A percentile compares a stretch with the other conserved stretches of the same genome.
Evolutionary conservation across 371 early-diverging fungal species (phyloP).

Genomic region (Actinomortierella ambigua): DNA sequence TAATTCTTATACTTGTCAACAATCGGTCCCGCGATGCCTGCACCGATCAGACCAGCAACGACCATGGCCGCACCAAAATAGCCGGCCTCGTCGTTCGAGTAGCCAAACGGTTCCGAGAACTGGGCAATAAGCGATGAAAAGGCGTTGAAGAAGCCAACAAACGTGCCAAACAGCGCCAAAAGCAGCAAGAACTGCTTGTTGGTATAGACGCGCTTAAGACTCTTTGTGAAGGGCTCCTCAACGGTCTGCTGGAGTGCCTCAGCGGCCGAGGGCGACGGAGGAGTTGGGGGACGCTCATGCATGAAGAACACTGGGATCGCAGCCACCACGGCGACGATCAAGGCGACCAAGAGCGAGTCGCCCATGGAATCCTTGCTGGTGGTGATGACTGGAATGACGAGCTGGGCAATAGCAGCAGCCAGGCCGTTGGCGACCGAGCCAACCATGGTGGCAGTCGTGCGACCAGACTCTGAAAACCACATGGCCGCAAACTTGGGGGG

Average conservation of each 20-base stretch:
- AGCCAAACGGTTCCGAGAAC: slow-evolving; percentile 69
- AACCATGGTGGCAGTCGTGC: slow-evolving; percentile 69
- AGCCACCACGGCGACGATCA: slow-evolving; percentile 51
- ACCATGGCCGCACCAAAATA: slow-evolving; percentile 61
- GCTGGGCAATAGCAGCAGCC: slow-evolving; percentile 62
- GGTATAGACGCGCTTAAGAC: slow-evolving; percentile 51
- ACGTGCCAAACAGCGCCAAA: slow-evolving; percentile 56
- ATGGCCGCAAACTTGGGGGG: slow-evolving; percentile 66
- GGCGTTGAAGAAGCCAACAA: slow-evolving; percentile 68
- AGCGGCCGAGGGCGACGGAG: slow-evolving; percentile 51
- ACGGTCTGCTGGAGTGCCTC: slow-evolving; percentile 28
- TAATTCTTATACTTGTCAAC: slow-evolving; percentile 59
- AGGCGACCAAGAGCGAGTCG: slow-evolving; percentile 53
- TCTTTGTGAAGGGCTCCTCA: slow-evolving; percentile 51
- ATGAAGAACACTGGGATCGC: slow-evolving; percentile 56
- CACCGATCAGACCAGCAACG: slow-evolving; percentile 60
- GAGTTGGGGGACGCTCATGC: slow-evolving; percentile 53
- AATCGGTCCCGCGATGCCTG: slow-evolving; percentile 56
- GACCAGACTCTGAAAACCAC: slow-evolving; percentile 69
- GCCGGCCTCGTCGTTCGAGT: slow-evolving; percentile 60
- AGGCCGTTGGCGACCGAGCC: slow-evolving; percentile 49
- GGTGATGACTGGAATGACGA: slow-evolving; percentile 58
- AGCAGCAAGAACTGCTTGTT: slow-evolving; percentile 63
- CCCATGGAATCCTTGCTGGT: slow-evolving; percentile 45
- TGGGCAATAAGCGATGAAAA: slow-evolving; percentile 65